phyloP scores from a whole-genome alignment of 805 yeast species.

The Zygotorulaspora sp. region DNA sequence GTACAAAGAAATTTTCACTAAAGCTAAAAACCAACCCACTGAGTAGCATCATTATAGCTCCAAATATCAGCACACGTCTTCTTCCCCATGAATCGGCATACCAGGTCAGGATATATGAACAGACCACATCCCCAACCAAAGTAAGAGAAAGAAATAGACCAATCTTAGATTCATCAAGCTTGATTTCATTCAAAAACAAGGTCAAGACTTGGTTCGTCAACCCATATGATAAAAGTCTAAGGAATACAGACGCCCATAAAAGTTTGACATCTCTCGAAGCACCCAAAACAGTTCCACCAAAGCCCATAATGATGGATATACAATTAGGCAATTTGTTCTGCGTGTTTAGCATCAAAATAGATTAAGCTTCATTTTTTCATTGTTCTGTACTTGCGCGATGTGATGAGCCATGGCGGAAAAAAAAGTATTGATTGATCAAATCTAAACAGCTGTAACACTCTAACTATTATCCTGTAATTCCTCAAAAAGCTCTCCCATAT shows the following conservation, averaged over 20 bases:
- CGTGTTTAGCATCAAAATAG: too few species aligned
- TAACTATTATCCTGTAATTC: too few species aligned
- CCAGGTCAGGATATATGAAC: slow-evolving; percentile 72
- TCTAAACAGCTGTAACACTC: too few species aligned
- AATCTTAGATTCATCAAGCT: slow-evolving; percentile 51
- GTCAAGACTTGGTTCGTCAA: slow-evolving; percentile 75
- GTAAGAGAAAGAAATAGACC: slow-evolving; percentile 83
- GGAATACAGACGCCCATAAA: slow-evolving; percentile 63
- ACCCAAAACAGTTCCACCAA: slow-evolving; percentile 13
- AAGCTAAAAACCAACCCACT: slow-evolving; percentile 66
- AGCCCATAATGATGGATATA: not conserved
- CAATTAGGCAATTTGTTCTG: too few species aligned
- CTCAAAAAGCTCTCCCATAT: too few species aligned
- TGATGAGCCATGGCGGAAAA: too few species aligned
- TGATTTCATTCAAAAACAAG: slow-evolving; percentile 53
- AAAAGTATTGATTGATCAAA: too few species aligned
- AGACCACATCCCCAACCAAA: slow-evolving; percentile 67
- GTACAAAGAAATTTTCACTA: slow-evolving; percentile 47
- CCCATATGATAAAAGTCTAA: slow-evolving; percentile 72
- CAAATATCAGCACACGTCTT: slow-evolving; percentile 55
- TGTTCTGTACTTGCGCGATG: too few species aligned
- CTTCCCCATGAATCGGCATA: slow-evolving; percentile 70
- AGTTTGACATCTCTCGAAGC: slow-evolving; percentile 53
- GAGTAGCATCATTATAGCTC: slow-evolving; percentile 60
- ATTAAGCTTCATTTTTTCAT: too few species aligned